Evolutionary conservation across 768 basidiomycete genomes (phyloP).

Genomic region (Candolleomyces aberdarensis): DNA sequence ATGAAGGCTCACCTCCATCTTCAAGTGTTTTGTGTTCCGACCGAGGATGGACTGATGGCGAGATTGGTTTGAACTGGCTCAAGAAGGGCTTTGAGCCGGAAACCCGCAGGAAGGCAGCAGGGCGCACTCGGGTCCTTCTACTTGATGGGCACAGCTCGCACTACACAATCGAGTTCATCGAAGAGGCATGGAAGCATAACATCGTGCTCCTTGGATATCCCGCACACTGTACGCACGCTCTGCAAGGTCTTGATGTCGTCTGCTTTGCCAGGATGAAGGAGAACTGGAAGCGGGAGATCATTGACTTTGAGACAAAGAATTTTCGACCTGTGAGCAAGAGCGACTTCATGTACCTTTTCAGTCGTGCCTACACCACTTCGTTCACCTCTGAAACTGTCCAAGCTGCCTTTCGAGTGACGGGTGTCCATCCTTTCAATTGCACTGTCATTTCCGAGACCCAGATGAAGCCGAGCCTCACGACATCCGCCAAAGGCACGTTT

Average conservation of each 20-base stretch:
- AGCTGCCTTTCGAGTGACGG: slow-evolving; percentile 27
- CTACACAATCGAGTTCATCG: slow-evolving; percentile 28
- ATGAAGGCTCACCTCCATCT: background rate
- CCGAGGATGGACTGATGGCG: slow-evolving; percentile 27
- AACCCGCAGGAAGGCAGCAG: background rate
- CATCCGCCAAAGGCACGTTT: slow-evolving; percentile 22
- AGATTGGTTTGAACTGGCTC: slow-evolving; percentile 19
- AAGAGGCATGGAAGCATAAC: slow-evolving; percentile 27
- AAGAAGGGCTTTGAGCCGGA: slow-evolving; percentile 21
- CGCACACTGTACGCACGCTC: slow-evolving; percentile 32
- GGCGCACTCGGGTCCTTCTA: slow-evolving; percentile 25
- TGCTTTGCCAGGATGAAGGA: slow-evolving; percentile 37
- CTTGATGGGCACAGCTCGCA: slow-evolving; percentile 44
- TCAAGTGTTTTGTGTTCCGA: slow-evolving; percentile 19
- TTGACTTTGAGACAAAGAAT: slow-evolving; percentile 20
- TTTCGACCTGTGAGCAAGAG: slow-evolving; percentile 17
- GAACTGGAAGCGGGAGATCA: slow-evolving; percentile 19
- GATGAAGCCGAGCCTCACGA: slow-evolving; percentile 25
- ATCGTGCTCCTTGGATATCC: slow-evolving; percentile 33
- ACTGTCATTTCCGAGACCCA: slow-evolving; percentile 22
- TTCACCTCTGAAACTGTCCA: slow-evolving; percentile 24
- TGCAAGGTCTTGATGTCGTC: slow-evolving; percentile 41
- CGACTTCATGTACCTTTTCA: slow-evolving; percentile 25
- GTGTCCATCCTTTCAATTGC: slow-evolving; percentile 26
- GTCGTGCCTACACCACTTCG: slow-evolving; percentile 18